Conservation (phyloP, 2,329 filamentous ascomycete genomes). For the Cercospora janseana region DNA sequence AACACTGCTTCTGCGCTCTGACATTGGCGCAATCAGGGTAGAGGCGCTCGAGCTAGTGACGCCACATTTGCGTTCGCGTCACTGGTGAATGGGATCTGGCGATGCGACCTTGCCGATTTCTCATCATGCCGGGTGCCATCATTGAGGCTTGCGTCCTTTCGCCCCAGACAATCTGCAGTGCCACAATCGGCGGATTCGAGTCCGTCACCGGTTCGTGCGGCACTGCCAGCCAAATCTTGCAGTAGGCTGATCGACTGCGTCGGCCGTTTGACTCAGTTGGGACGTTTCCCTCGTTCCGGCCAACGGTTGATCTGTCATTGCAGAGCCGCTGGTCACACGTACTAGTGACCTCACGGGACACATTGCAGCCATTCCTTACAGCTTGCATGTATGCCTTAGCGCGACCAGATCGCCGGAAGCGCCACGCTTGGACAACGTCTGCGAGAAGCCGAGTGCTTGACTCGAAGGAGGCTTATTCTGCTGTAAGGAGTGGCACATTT, state of each 20-base stretch:
- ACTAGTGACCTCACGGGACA: conserved; percentile 17
- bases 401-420: conserved; percentile 16
- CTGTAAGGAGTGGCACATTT: not conserved
- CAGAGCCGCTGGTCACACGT: conserved; percentile 14
- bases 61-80: conserved; percentile 18
- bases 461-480: conserved; percentile 6
- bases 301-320: conserved; percentile 7
- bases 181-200: conserved; percentile 17
- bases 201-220: conserved; percentile 4
- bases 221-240: not conserved
- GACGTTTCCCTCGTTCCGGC: not conserved
- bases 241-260: conserved; percentile 6
- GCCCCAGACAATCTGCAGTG: conserved; percentile 1
- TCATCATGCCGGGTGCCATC: too few species aligned
- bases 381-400: conserved; percentile 20
- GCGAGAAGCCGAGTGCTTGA: conserved; percentile 1
- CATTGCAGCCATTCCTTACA: conserved; percentile 22
- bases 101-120: too few species aligned
- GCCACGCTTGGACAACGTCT: conserved; percentile 14
- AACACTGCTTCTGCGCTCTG: conserved; percentile 8
- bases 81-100: conserved; percentile 1
- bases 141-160: too few species aligned
- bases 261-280: conserved; percentile 2
- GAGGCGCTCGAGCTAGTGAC: conserved; percentile 20
- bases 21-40: conserved; percentile 20